Percentiles rank a stretch among this genome's conserved stretches.
Evolutionary conservation across 768 basidiomycete genomes (phyloP).

Genomic region (Termitomyces sp.): DNA sequence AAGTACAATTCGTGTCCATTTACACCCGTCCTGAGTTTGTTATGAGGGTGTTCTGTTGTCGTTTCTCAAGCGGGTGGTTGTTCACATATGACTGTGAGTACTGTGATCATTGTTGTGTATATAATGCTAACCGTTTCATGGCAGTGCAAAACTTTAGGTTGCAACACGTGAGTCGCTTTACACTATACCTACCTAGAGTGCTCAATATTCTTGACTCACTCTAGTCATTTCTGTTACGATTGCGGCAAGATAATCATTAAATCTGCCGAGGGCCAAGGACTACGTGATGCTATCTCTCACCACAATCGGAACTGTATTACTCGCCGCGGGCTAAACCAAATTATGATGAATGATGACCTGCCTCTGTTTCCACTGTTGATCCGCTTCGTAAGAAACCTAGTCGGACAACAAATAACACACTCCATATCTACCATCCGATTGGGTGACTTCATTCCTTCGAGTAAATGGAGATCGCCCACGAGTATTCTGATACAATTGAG

Average conservation of each 20-base stretch:
- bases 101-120: background rate
- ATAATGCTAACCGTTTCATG: background rate
- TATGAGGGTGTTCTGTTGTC: conserved; percentile 42
- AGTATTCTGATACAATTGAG: no score
- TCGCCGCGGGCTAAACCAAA: no score
- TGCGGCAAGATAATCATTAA: conserved; percentile 45
- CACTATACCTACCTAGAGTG: background rate
- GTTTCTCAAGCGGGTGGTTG: conserved; percentile 51
- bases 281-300: background rate
- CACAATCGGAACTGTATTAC: background rate
- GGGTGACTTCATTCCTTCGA: no score
- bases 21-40: background rate
- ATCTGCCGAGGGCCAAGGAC: background rate
- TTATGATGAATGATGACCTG: background rate
- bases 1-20: conserved; percentile 4
- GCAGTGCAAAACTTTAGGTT: conserved; percentile 54
- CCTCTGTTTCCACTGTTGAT: background rate
- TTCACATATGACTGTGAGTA: conserved; percentile 55
- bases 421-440: no score
- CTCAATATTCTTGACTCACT: background rate
- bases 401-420: background rate
- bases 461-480: no score
- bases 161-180: conserved; percentile 37
- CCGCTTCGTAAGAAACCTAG: background rate
- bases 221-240: conserved; percentile 49